A percentile compares a stretch with the other conserved stretches of the same genome.
phyloP scores from a whole-genome alignment of 108 stramenopile species.

The Cyclostephanos tholiformis region DNA sequence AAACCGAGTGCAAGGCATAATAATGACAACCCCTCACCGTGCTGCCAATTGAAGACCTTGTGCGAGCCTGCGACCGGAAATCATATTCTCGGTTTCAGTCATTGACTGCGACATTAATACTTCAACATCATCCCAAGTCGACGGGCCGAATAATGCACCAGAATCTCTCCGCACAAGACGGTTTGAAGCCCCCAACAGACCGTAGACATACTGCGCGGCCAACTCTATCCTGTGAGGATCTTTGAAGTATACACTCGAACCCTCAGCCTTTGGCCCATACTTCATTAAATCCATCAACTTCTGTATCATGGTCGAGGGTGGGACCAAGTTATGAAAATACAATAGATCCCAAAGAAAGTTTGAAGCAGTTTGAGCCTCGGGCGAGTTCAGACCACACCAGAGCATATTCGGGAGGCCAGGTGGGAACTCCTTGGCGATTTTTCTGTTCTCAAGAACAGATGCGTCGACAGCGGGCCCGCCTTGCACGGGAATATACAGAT shows the following conservation, averaged over 20 bases:
- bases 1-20: not conserved
- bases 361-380: conserved; percentile 39
- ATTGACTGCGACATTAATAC: conserved; percentile 34
- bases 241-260: conserved; percentile 41
- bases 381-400: conserved; percentile 53
- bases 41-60: conserved; percentile 46
- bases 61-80: conserved; percentile 31
- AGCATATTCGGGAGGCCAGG: conserved; percentile 43
- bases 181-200: conserved; percentile 19
- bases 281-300: conserved; percentile 47
- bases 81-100: conserved; percentile 40
- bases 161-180: conserved; percentile 39
- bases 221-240: conserved; percentile 49
- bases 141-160: conserved; percentile 42
- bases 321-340: conserved; percentile 33
- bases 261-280: conserved; percentile 46
- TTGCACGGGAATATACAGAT: conserved; percentile 8
- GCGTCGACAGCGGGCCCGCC: conserved; percentile 4
- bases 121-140: conserved; percentile 44
- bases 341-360: conserved; percentile 38
- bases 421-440: conserved; percentile 31
- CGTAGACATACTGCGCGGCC: conserved; percentile 40
- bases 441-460: conserved; percentile 17
- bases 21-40: not conserved
- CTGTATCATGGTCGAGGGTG: conserved; percentile 25